Evolutionary conservation across 2,329 filamentous ascomycete species (phyloP).

Genomic region (Rachicladosporium sp.): DNA sequence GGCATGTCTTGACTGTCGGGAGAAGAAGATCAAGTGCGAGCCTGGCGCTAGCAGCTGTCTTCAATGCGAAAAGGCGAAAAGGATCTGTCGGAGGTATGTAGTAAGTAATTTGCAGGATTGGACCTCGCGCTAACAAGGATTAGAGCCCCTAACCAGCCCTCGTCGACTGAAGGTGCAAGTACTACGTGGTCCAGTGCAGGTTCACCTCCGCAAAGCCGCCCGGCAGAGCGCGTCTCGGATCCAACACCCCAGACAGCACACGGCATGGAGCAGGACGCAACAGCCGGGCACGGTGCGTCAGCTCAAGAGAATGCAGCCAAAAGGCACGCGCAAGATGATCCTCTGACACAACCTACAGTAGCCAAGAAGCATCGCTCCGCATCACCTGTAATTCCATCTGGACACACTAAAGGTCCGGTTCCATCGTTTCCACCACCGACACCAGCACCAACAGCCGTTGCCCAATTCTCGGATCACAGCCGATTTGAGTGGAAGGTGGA

Average conservation of each 20-base stretch:
- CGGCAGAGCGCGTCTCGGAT: not conserved
- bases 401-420: not conserved
- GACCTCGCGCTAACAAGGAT: constrained; percentile 10
- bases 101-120: not conserved
- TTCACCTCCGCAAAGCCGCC: constrained; percentile 10
- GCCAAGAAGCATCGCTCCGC: constrained; percentile 20
- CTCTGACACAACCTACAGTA: constrained; percentile 10
- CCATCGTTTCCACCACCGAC: too few relatives aligned
- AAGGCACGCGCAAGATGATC: constrained; percentile 16
- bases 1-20: constrained; percentile 82
- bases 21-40: constrained; percentile 97
- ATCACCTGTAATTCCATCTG: constrained; percentile 12
- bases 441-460: too few relatives aligned
- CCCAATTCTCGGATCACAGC: too few relatives aligned
- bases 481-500: constrained; percentile 34
- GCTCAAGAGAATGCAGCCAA: constrained; percentile 15
- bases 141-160: constrained; percentile 17
- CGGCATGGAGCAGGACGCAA: too few relatives aligned
- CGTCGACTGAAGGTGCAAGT: constrained; percentile 13
- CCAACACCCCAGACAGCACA: too few relatives aligned
- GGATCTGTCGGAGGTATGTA: constrained; percentile 64
- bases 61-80: constrained; percentile 84
- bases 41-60: constrained; percentile 77
- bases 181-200: constrained; percentile 8
- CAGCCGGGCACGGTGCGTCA: constrained; percentile 2